Evolutionary conservation across 208 protist genomes (phyloP).

Genomic region (Wallacemonas sp.): DNA sequence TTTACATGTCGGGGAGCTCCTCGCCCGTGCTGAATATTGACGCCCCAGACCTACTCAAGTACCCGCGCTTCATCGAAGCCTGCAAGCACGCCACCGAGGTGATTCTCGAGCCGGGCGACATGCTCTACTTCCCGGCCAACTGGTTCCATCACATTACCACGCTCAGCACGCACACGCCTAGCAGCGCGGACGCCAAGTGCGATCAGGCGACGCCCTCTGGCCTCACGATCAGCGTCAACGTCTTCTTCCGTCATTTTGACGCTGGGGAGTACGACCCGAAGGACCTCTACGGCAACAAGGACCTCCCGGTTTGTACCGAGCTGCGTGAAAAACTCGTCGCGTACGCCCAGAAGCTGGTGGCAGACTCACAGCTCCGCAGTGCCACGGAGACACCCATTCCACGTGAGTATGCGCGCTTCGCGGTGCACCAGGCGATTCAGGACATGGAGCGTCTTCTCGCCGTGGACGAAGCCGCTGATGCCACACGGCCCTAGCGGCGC

Average conservation of each 20-base stretch:
- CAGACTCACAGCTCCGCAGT: neutral
- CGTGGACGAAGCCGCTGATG: conserved; percentile 25
- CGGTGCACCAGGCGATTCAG: conserved; percentile 79
- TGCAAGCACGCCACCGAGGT: conserved; percentile 72
- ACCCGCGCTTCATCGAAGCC: conserved; percentile 83
- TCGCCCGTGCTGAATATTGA: conserved; percentile 86
- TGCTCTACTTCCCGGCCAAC: conserved; percentile 92
- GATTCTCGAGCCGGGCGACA: conserved; percentile 87
- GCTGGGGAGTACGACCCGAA: conserved; percentile 72
- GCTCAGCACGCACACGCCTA: conserved; percentile 16
- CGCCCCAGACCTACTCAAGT: conserved; percentile 65
- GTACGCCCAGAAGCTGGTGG: conserved; percentile 27
- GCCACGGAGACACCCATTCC: conserved; percentile 20
- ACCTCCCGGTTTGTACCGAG: conserved; percentile 56
- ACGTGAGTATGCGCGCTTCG: conserved; percentile 71
- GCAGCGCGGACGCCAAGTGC: neutral
- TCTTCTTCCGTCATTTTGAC: conserved; percentile 84
- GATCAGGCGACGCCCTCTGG: neutral
- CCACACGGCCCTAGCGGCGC: neutral
- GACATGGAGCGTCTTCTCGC: conserved; percentile 63
- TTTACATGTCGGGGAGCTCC: conserved; percentile 91
- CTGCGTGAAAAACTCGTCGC: conserved; percentile 47
- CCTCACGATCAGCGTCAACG: conserved; percentile 86
- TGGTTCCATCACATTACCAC: conserved; percentile 94
- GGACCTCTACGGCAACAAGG: conserved; percentile 92